These are phyloP conservation scores for Crithidia mellificae DNA, from an alignment of 208 protist genomes.

Conservation along the genomic window DNA sequence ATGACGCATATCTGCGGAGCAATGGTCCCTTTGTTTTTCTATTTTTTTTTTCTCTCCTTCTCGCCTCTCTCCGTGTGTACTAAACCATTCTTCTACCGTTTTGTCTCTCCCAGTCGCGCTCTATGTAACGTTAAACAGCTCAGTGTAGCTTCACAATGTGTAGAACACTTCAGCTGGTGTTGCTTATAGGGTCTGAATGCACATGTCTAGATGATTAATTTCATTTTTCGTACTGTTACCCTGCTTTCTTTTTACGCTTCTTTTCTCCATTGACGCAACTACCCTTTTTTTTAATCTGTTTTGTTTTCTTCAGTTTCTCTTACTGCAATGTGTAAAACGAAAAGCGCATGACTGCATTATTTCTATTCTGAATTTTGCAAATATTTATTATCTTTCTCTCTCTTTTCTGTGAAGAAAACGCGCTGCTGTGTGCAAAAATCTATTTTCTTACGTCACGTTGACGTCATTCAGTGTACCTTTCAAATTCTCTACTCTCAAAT, in stretches of 20 bases:
- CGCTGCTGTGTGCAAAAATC: background rate
- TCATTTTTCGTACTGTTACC: background rate
- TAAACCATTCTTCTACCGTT: background rate
- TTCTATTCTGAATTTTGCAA: background rate
- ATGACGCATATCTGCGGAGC: background rate
- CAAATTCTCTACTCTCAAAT: background rate
- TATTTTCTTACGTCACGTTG: background rate
- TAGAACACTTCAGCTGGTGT: background rate
- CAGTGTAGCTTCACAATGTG: background rate
- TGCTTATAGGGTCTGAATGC: background rate
- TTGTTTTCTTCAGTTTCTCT: background rate
- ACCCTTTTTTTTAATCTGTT: background rate
- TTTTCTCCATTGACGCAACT: constrained; percentile 1
- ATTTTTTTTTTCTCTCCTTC: background rate
- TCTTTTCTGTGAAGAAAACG: background rate
- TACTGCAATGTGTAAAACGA: background rate
- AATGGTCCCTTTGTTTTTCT: background rate
- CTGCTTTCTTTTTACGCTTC: background rate
- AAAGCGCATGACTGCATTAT: background rate
- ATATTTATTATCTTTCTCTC: background rate
- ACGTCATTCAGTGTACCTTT: background rate
- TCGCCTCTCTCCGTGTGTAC: background rate
- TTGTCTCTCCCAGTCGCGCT: background rate
- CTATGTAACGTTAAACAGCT: too few species aligned
- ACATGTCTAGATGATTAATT: background rate